Percentiles rank a stretch among this genome's conserved stretches.
These are phyloP conservation scores for Penstemon eatonii DNA, from an alignment of 257 asterid genomes.

Conservation along the genomic window DNA sequence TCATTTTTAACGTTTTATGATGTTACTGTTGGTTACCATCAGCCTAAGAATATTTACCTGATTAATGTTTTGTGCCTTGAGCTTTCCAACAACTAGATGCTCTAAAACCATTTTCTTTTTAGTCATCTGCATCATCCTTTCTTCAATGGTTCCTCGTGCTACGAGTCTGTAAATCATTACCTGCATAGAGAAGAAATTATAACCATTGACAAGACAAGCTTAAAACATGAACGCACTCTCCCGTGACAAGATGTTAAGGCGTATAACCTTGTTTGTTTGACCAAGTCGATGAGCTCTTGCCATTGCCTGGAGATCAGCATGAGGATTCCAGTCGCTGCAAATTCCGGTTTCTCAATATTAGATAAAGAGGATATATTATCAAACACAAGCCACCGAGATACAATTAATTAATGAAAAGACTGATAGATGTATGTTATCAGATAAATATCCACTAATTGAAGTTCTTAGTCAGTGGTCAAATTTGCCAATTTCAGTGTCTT, in stretches of 20 bases:
- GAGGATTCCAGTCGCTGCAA: slow-evolving; percentile 99
- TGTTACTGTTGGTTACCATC: background rate
- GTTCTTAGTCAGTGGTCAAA: background rate
- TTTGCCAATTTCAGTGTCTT: background rate
- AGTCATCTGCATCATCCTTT: slow-evolving; percentile 99
- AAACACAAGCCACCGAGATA: slow-evolving; percentile 13
- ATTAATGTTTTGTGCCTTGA: slow-evolving; percentile 85
- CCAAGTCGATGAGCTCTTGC: slow-evolving; percentile 99
- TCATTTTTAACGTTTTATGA: background rate
- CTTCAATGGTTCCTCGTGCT: slow-evolving; percentile 89
- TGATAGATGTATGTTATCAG: background rate
- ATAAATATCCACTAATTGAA: background rate
- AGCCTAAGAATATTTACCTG: slow-evolving; percentile 55
- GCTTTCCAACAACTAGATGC: slow-evolving; percentile 94
- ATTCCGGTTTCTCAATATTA: slow-evolving; percentile 31
- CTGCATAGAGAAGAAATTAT: slow-evolving; percentile 45
- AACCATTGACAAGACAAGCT: slow-evolving; percentile 23
- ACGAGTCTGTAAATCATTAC: slow-evolving; percentile 92
- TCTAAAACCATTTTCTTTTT: slow-evolving; percentile 98
- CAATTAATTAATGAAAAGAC: background rate
- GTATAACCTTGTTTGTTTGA: slow-evolving; percentile 84
- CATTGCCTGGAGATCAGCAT: slow-evolving; percentile 99
- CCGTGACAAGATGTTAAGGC: slow-evolving; percentile 28
- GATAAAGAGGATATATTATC: slow-evolving; percentile 20
- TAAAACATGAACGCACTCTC: slow-evolving; percentile 16